A percentile compares a stretch with the other conserved stretches of the same genome.
Evolutionary conservation across 2,329 filamentous ascomycete species (phyloP).

Genomic region (Hymenoscyphus fructigenus): DNA sequence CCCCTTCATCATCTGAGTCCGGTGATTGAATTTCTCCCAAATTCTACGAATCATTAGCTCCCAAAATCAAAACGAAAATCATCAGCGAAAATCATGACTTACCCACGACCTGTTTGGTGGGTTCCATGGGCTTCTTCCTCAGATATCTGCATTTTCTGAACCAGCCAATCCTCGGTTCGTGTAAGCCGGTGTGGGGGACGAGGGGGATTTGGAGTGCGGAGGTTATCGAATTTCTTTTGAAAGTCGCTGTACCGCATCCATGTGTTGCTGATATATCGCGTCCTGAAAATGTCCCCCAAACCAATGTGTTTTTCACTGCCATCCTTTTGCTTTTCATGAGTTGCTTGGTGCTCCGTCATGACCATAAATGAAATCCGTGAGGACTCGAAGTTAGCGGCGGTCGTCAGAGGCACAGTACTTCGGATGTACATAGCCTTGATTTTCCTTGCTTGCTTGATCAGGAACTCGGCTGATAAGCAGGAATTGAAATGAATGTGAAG

Average conservation of each 20-base stretch:
- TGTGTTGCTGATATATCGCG: conserved; percentile 45
- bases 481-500: conserved; percentile 78
- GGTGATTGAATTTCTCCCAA: conserved; percentile 64
- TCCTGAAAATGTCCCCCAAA: conserved; percentile 49
- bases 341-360: conserved; percentile 32
- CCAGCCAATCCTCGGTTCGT: conserved; percentile 52
- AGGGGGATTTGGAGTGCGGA: conserved; percentile 34
- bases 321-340: conserved; percentile 24
- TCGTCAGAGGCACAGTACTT: conserved; percentile 53
- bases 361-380: conserved; percentile 36
- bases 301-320: conserved; percentile 25
- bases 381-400: conserved; percentile 21
- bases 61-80: neutral
- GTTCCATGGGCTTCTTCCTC: conserved; percentile 58
- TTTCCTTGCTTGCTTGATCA: conserved; percentile 54
- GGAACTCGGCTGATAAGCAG: conserved; percentile 60
- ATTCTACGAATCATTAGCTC: conserved; percentile 39
- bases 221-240: conserved; percentile 38
- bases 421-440: conserved; percentile 69
- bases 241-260: conserved; percentile 50
- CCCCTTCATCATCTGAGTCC: conserved; percentile 72
- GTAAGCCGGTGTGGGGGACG: conserved; percentile 26
- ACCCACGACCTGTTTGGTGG: conserved; percentile 53
- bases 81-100: conserved; percentile 29
- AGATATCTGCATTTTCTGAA: conserved; percentile 60